Evolutionary conservation across 2,329 filamentous ascomycete species (phyloP), one percentile per base, ranked within the genome.

Genomic region (Botrytis deweyae): DNA sequence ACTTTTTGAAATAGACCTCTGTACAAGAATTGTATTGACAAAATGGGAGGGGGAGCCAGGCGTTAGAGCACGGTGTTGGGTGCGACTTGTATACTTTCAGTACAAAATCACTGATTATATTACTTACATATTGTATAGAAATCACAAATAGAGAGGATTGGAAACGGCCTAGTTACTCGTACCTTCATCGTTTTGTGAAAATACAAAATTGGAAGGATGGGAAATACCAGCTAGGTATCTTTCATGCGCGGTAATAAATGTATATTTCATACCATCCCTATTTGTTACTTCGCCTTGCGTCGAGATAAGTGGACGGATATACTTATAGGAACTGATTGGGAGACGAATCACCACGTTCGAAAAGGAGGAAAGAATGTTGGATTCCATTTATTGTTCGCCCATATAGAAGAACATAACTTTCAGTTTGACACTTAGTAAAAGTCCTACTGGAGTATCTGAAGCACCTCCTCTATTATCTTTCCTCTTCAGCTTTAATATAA

Each of bases 91-190:
- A 33, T 55, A 58, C 5, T 12, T 68, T 42, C 6, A 58, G 66
- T 42, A 68, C 33, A 68, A 33, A 58, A 58, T 5, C 25, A 46
- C 25, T 33, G 8, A 20, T 6, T 3, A 42, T 33, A 33, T 58
- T 58, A 69, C 49, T 58, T 58, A 69, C 38, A 44, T 69, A 58
- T 58, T 69, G 66, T 10, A 69, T 69, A 69, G 38, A 69, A 29
- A 58, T 14, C n/a, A 68, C 9, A 68, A 14, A 52, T 9, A 20
- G 4, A 10, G 2, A 25, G 3, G 25, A 25, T 69, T 58, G 25
- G 66, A 58, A 69, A 29, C 25, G 40, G 40, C 62, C n/a, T 22
- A 12, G 8, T 12, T 29, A 44, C 40, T 29, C 25, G 10, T 10
- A 42, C 14, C 8, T 2, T 9, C 18, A 40, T 20, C 14, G 38